These are phyloP conservation scores for Capsicum baccatum DNA, from an alignment of 257 asterid genomes.

Conservation along the genomic window DNA sequence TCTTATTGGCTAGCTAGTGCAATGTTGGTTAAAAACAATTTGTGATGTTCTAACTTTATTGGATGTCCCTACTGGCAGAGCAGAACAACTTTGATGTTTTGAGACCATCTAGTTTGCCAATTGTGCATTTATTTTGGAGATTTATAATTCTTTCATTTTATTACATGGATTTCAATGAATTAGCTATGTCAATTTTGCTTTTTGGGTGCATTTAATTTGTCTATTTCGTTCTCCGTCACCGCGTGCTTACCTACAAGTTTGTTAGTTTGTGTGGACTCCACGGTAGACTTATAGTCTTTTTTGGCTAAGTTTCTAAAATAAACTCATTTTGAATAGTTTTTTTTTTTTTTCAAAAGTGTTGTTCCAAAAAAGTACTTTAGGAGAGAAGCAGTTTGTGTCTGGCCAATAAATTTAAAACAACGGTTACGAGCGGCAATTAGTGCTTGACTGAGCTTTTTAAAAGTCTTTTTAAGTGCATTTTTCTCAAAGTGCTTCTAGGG, in stretches of 20 bases:
- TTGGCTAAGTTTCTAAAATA: too few species aligned
- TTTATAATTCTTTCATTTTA: background rate
- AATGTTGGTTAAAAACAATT: background rate
- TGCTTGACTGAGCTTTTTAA: too few species aligned
- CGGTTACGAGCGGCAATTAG: too few species aligned
- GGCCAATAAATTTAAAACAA: too few species aligned
- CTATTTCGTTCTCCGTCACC: background rate
- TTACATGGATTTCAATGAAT: background rate
- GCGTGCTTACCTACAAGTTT: background rate
- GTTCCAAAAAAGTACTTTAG: too few species aligned
- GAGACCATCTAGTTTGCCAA: constrained; percentile 24
- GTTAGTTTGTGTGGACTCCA: background rate
- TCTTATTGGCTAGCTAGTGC: background rate
- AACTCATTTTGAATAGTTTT: too few species aligned
- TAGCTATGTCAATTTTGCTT: background rate
- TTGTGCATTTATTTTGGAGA: background rate
- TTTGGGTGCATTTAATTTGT: constrained; percentile 14
- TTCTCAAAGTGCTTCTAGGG: too few species aligned
- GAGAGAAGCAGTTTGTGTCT: too few species aligned
- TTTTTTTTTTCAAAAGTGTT: too few species aligned
- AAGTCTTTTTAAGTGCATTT: too few species aligned
- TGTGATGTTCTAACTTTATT: background rate
- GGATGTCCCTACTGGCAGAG: background rate
- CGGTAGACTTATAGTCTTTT: background rate
- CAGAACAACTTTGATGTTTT: background rate